Base-by-base conservation (phyloP, 169 alveolate species). In the Fabrea salina region DNA sequence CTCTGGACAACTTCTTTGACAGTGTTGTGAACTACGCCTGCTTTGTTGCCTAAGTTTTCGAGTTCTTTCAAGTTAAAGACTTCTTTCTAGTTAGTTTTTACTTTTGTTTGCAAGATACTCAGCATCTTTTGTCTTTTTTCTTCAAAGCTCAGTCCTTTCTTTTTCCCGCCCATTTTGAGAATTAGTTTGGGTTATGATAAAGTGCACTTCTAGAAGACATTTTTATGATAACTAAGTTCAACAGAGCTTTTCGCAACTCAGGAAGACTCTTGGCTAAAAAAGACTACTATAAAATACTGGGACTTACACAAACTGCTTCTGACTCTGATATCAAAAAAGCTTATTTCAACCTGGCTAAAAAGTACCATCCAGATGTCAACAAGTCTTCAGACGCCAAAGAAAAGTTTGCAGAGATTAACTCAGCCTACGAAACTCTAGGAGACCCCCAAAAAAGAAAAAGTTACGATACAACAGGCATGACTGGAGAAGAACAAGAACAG, bases 361-460 rank as follows among this genome's bases (percentile, higher is more conserved):
- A 91, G 75, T 94, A 89, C 66, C 99, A 97, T 74, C 99, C 99
- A 32, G 99, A 97, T 85, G 94, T 93, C 75, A 95, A 94, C 80
- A 75, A 94, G 37, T 84, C 82, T 40, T 87, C 89, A 13, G 89
- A 88, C 19, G 89, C 94, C 19, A 68, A 57, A 35, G 95, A 86
- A 22, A 90, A 85, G 49, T 88, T 88, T 58, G 86, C 91, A 40
- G 84, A 88, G 75, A 84, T 92, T 67, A 77, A 86, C 49, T 84
- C 79, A 22, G 96, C 96, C 25, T 87, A 89, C 64, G 92, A 89
- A 80, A 87, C 88, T 5, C 19, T 86, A 19, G 83, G 90, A 22
- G 85, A 89, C 50, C 56, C 35, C 4, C 71, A 58, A 40, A 83
- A 81, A 56, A 67, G 79, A 47, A 41, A 77, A 56, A 58, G 67